Evolutionary conservation across 1,284 basidiomycete genomes (phyloP).

Genomic region (Apiotrichum akiyoshidainum): DNA sequence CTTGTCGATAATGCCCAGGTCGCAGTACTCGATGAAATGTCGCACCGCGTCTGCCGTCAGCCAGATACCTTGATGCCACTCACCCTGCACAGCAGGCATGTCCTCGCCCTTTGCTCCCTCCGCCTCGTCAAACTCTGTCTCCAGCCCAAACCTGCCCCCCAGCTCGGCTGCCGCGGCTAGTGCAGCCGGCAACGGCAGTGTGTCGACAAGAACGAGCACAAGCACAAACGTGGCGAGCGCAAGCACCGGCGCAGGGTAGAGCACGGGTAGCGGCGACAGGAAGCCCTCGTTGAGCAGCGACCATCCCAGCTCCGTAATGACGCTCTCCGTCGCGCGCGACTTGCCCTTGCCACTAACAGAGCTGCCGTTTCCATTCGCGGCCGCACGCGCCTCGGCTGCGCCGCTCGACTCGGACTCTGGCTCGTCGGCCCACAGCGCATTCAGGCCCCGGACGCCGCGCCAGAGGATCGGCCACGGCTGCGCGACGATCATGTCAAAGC

Average conservation of each 20-base stretch:
- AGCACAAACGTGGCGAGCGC: constrained; percentile 30
- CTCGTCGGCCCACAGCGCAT: constrained; percentile 13
- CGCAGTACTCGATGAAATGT: constrained; percentile 18
- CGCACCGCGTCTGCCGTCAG: constrained; percentile 15
- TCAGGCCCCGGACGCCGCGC: constrained; percentile 57
- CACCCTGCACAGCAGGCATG: constrained; percentile 24
- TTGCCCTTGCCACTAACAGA: constrained; percentile 13
- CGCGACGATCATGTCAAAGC: constrained; percentile 83
- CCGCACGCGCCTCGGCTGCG: neutral
- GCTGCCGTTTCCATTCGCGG: constrained; percentile 4
- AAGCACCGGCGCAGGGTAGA: constrained; percentile 28
- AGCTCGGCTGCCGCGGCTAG: constrained; percentile 27
- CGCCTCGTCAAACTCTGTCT: constrained; percentile 21
- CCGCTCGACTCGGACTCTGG: constrained; percentile 7
- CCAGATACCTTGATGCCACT: constrained; percentile 1
- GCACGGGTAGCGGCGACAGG: constrained; percentile 29
- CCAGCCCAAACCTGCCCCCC: constrained; percentile 28
- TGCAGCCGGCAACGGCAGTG: constrained; percentile 22
- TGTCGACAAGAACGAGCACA: constrained; percentile 27
- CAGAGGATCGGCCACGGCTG: constrained; percentile 73
- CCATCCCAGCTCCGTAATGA: constrained; percentile 30
- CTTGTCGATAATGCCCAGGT: constrained; percentile 14
- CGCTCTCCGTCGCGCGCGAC: constrained; percentile 21
- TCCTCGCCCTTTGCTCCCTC: constrained; percentile 22
- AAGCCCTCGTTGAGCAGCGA: constrained; percentile 30